Conservation (phyloP, 2,329 filamentous ascomycete genomes). For the Phaeosphaeriaceae sp. region DNA sequence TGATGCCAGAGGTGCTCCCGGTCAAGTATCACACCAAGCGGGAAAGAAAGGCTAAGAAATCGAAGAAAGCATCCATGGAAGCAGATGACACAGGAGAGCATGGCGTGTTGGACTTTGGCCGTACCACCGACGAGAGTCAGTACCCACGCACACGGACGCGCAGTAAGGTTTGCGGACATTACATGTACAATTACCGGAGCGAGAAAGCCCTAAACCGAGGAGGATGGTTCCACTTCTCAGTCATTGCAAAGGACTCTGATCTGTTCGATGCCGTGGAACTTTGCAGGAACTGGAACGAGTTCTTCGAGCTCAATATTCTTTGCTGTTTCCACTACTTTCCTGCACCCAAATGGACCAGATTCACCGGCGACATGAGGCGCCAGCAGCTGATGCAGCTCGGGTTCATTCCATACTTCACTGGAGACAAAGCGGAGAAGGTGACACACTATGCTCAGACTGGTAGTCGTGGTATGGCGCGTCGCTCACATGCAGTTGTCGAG, state of each 20-base stretch:
- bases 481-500: constrained; percentile 46
- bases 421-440: constrained; percentile 41
- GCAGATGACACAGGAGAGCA: constrained; percentile 13
- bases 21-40: constrained; percentile 38
- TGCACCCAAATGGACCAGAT: constrained; percentile 54
- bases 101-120: constrained; percentile 46
- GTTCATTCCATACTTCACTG: constrained; percentile 47
- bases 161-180: constrained; percentile 56
- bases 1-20: constrained; percentile 13
- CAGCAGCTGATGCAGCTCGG: constrained; percentile 53
- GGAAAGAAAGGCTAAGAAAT: constrained; percentile 38
- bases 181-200: constrained; percentile 61
- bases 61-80: constrained; percentile 6
- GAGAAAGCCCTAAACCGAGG: constrained; percentile 56
- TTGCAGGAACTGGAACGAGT: constrained; percentile 60
- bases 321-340: constrained; percentile 57
- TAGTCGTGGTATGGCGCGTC: constrained; percentile 40
- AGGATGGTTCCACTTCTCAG: constrained; percentile 60
- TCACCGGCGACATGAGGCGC: constrained; percentile 48
- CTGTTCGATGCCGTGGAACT: constrained; percentile 55
- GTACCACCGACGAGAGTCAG: constrained; percentile 42
- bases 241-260: constrained; percentile 58
- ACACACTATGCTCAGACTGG: constrained; percentile 43
- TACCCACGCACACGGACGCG: constrained; percentile 50
- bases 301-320: constrained; percentile 57